Base-by-base conservation (phyloP, 495 filamentous ascomycete genomes). In the Aspergillus taichungensis region DNA sequence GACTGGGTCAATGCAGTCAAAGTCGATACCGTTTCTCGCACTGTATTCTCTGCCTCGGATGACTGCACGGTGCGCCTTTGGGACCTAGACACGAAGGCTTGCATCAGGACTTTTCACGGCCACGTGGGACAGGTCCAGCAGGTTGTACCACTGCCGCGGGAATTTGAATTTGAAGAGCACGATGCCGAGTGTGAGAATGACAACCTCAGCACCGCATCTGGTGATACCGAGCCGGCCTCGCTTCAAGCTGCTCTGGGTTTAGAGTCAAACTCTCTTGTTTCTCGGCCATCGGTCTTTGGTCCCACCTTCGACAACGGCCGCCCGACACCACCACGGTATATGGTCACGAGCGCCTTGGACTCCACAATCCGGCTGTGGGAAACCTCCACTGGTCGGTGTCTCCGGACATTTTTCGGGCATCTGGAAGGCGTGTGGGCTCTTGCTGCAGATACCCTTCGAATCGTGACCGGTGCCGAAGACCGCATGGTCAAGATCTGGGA, bases 401-500 rank as follows among this genome's bases (percentile, higher is more conserved):
- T 94, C 8, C 86, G 86, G 42, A 96, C 88, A 4, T 91, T 95
- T 66, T 99, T 97, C 49, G 92, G 92, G 0, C 92, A 99, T 52
- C 71, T 99, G 14, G 92, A 97, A 61, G 92, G 92, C 18, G 82
- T 99, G 14, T 99, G 92, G 92, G 84, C 86, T 8, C 75, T 99
- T 5, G 90, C 87, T 1, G 94, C 87, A 2, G 94, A 99, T 60
- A 88, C 85, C 0, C 71, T 99, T 30, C 80, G 92, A 11, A 79
- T 95, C 28, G 87, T 96, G 30, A 85, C 83, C 42, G 92, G 90
- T 8, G 84, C 86, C 30, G 83, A 96, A 63, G 92, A 99, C 64
- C 79, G 85, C 32, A 96, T 90, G 81, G 85, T 95, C 61, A 96
- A 96, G 62, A 83, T 94, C 32, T 98, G 94, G 94, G 91, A 97